Evolutionary conservation across 805 yeast genomes (phyloP), one percentile per base, ranked within the genome.

Genomic region (Trichomonascus vanleenenianus): DNA sequence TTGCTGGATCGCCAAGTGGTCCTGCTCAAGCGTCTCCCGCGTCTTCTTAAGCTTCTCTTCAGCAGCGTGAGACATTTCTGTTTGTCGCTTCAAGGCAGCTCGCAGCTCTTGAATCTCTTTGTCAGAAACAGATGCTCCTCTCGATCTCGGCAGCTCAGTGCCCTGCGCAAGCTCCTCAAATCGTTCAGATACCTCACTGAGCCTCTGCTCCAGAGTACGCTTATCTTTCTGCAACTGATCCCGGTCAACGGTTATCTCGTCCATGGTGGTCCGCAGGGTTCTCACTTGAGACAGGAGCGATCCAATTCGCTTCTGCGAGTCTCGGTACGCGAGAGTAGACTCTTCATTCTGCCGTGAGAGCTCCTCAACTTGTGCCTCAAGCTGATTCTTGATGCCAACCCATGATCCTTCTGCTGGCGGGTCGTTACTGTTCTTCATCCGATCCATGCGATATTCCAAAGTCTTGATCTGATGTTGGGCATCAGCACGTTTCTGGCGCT

Each of bases 181-280:
- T 50, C 72, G 72, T 36, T 57, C 54, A 14, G 70, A 60, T 20
- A 73, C 58, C 9, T 67, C 73, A 34, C 66, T 59, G 14, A 76
- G 63, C 44, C 73, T 67, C 27, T 47, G 50, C 55, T 79, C 81
- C 40, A 75, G 59, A 15, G 62, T 57, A 51, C 71, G 57, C 65
- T 74, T 74, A 11, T 79, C 75, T 25, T 65, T 67, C 44, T 78
- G 63, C 44, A 86, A 63, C 31, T 70, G 71, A 55, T 81, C 83
- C 50, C 88, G 75, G 55, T 85, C 93, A 3, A 57, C 64, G 1
- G 78, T 64, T 30, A 87, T 66, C 42, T 81, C 82, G 34, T 74
- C 79, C 50, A 84, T 72, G 3, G 82, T 70, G 9, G 75, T 73
- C 43, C 79, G 73, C 56, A 85, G 63, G 1, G 78, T 72, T 9